phyloP scores from a whole-genome alignment of 2,329 filamentous ascomycete genomes.

The Pseudogymnoascus sp. region DNA sequence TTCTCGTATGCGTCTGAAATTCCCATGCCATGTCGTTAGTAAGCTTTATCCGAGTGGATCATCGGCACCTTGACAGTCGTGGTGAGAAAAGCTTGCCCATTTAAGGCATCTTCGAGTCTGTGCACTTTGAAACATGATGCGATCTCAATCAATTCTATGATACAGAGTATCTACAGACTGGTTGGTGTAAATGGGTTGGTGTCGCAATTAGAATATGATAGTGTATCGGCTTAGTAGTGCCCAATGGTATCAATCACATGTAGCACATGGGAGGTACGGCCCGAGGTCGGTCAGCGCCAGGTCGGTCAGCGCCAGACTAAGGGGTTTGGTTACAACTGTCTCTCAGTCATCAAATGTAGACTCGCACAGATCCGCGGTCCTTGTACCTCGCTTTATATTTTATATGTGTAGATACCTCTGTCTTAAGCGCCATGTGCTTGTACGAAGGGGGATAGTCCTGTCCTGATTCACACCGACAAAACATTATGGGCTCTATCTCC shows the following conservation, averaged over 20 bases:
- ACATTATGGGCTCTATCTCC: neutral
- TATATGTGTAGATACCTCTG: neutral
- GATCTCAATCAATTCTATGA: neutral
- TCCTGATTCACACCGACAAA: neutral
- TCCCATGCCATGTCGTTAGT: neutral
- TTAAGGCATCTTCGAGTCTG: neutral
- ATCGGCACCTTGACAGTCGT: neutral
- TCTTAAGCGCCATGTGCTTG: neutral
- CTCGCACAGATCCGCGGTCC: neutral
- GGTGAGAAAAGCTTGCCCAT: neutral
- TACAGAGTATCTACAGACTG: neutral
- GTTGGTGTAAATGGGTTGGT: neutral
- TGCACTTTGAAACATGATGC: neutral
- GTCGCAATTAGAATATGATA: neutral
- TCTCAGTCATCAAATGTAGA: neutral
- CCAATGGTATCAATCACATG: slow-evolving; percentile 2
- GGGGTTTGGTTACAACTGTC: neutral
- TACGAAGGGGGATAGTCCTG: neutral
- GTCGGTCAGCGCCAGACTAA: neutral
- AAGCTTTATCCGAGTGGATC: neutral
- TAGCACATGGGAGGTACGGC: neutral
- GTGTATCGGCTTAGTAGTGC: neutral
- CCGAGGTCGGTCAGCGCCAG: neutral
- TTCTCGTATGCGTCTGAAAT: neutral
- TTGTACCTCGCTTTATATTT: slow-evolving; percentile 1